These are phyloP conservation scores for Mortierella antarctica DNA, from an alignment of 192 early-diverging fungal genomes.

Conservation along the genomic window DNA sequence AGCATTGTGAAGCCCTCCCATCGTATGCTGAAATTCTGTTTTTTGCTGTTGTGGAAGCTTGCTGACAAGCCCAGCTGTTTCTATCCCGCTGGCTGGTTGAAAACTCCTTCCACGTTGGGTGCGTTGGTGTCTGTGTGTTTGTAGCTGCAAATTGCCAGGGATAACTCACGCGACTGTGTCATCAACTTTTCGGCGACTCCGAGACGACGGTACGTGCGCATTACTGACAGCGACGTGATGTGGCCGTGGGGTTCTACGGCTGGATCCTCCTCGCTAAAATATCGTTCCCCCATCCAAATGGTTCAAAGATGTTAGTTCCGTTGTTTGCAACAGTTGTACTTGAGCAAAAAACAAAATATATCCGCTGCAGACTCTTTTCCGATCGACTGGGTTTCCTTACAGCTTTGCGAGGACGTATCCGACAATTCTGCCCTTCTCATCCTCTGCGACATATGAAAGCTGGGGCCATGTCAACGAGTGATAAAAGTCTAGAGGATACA, in stretches of 20 bases:
- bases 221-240: conserved; percentile 96
- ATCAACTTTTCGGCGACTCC: conserved; percentile 98
- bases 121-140: not conserved
- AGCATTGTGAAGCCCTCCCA: no score
- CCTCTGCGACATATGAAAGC: conserved; percentile 95
- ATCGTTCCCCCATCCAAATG: not conserved
- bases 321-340: not conserved
- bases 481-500: conserved; percentile 72
- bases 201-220: conserved; percentile 95
- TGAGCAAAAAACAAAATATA: not conserved
- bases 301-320: conserved; percentile 10
- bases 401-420: conserved; percentile 99
- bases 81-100: conserved; percentile 23
- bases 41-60: conserved; percentile 16
- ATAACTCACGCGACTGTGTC: conserved; percentile 83
- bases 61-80: conserved; percentile 15
- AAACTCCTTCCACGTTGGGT: conserved; percentile 17
- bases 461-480: conserved; percentile 89
- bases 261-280: conserved; percentile 88
- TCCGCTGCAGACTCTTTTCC: not conserved
- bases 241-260: conserved; percentile 84
- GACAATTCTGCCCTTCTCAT: conserved; percentile 90
- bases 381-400: conserved; percentile 57
- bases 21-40: not conserved
- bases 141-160: not conserved